phyloP scores from a whole-genome alignment of 441 rosid genomes.

The Arabidopsis hybrid region DNA sequence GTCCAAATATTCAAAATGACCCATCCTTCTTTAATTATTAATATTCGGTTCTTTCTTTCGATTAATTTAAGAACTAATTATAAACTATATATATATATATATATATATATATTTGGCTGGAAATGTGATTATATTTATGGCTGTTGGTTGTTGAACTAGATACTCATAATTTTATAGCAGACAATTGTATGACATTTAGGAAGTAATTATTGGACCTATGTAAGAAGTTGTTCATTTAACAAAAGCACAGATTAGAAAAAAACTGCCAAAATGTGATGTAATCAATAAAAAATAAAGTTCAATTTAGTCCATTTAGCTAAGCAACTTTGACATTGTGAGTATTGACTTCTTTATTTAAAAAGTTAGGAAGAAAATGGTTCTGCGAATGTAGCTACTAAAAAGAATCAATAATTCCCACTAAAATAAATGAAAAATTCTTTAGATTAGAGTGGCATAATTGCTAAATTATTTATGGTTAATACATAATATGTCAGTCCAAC shows the following conservation, averaged over 20 bases:
- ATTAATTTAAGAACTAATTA: constrained; percentile 18
- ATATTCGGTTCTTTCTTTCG: constrained; percentile 26
- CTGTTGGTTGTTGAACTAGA: constrained; percentile 47
- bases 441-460: neutral
- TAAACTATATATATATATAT: neutral
- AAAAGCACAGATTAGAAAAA: neutral
- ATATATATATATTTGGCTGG: constrained; percentile 26
- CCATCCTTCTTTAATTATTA: constrained; percentile 10
- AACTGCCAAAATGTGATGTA: neutral
- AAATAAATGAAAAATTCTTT: neutral
- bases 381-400: constrained; percentile 22
- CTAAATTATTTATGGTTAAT: constrained; percentile 4
- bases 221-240: neutral
- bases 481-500: neutral
- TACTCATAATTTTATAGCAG: constrained; percentile 34
- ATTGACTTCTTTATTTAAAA: constrained; percentile 13
- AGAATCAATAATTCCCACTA: neutral
- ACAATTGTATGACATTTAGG: constrained; percentile 41
- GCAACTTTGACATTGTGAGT: constrained; percentile 33
- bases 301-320: constrained; percentile 30
- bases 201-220: constrained; percentile 27
- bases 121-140: constrained; percentile 39
- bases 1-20: constrained; percentile 40
- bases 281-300: neutral
- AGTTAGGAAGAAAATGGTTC: constrained; percentile 23